Conservation (phyloP, 805 yeast genomes). For the Spathaspora girioi region DNA sequence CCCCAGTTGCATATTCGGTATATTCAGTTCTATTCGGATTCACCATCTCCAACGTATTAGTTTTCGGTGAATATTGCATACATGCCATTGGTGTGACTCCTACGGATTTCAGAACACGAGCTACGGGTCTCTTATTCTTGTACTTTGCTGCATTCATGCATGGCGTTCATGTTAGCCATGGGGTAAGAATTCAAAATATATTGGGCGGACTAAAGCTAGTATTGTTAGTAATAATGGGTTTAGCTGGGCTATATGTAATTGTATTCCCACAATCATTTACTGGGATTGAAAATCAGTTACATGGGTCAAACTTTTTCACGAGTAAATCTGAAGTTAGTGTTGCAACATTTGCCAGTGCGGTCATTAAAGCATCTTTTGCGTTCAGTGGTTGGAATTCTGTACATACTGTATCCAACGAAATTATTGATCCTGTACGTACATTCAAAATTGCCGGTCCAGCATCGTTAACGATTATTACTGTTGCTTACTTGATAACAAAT, state of each 20-base stretch:
- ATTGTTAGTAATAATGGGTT: constrained; percentile 50
- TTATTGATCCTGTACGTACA: constrained; percentile 55
- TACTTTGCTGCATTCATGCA: constrained; percentile 41
- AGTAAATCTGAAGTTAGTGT: constrained; percentile 32
- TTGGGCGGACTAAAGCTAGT: constrained; percentile 60
- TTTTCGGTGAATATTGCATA: constrained; percentile 59
- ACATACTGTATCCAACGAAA: constrained; percentile 59
- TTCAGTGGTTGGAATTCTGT: constrained; percentile 63
- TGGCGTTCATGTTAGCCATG: constrained; percentile 56
- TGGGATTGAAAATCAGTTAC: constrained; percentile 41
- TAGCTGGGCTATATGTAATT: constrained; percentile 58
- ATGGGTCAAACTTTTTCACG: constrained; percentile 25
- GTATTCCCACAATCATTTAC: constrained; percentile 43
- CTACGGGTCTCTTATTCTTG: constrained; percentile 27
- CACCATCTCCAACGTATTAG: constrained; percentile 51
- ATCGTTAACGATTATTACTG: constrained; percentile 43
- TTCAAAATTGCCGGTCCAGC: constrained; percentile 60
- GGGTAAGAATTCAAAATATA: constrained; percentile 57
- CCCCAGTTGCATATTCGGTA: constrained; percentile 47
- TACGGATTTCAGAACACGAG: constrained; percentile 30
- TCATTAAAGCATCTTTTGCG: constrained; percentile 56
- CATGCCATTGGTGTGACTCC: constrained; percentile 42
- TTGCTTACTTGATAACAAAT: constrained; percentile 51
- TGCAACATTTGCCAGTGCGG: constrained; percentile 50
- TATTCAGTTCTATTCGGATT: constrained; percentile 54